These are phyloP conservation scores for Dothiorella sarmentorum DNA, from an alignment of 2,329 filamentous ascomycete species.

Conservation along the genomic window DNA sequence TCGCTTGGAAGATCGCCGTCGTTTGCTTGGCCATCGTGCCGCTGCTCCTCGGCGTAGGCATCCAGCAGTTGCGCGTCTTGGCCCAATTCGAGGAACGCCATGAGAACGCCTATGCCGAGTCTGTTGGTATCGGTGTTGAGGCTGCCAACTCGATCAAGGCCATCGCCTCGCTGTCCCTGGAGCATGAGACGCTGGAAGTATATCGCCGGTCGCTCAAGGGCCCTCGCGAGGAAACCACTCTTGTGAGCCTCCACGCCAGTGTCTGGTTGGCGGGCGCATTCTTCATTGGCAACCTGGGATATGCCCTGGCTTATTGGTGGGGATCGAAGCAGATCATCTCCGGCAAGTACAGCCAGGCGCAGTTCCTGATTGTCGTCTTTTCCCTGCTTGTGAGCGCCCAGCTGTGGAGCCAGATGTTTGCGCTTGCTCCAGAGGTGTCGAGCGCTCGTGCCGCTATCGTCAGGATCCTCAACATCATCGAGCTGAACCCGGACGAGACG, in stretches of 20 bases:
- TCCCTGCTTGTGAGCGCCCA: conserved; percentile 70
- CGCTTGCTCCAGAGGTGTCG: conserved; percentile 70
- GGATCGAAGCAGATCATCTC: conserved; percentile 66
- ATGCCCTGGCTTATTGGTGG: conserved; percentile 79
- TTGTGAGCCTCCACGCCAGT: conserved; percentile 52
- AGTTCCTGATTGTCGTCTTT: conserved; percentile 71
- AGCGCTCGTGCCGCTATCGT: conserved; percentile 61
- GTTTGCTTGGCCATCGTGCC: conserved; percentile 69
- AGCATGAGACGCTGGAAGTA: conserved; percentile 46
- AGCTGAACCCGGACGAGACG: background rate
- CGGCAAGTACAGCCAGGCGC: conserved; percentile 62
- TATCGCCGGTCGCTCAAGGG: conserved; percentile 46
- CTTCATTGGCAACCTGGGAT: conserved; percentile 63
- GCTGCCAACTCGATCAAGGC: conserved; percentile 52
- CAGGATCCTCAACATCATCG: conserved; percentile 47
- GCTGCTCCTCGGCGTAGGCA: conserved; percentile 63
- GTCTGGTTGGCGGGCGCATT: conserved; percentile 60
- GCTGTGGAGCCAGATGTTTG: conserved; percentile 71
- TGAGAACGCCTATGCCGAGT: conserved; percentile 49
- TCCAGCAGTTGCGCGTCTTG: conserved; percentile 64
- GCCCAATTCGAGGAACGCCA: conserved; percentile 56
- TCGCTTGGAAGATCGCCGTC: conserved; percentile 73
- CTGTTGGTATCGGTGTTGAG: conserved; percentile 51
- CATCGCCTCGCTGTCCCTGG: conserved; percentile 50
- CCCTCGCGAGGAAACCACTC: conserved; percentile 48